These are phyloP conservation scores for Aureobasidium pullulans DNA, from an alignment of 2,329 filamentous ascomycete species.

Conservation along the genomic window DNA sequence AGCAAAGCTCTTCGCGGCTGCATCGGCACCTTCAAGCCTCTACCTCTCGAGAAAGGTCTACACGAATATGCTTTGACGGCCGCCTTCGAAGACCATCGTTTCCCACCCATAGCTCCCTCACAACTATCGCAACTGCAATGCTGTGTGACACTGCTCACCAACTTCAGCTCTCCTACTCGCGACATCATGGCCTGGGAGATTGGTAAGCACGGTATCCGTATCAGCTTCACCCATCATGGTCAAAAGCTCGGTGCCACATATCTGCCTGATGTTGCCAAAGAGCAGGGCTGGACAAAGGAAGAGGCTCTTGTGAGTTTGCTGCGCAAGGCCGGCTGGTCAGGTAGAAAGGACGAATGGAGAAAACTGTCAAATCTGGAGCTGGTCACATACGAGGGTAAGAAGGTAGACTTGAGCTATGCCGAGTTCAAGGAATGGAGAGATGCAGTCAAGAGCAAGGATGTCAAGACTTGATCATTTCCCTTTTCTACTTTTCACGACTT, in stretches of 20 bases:
- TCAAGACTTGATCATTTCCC: background rate
- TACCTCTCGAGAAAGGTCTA: constrained; percentile 66
- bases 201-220: constrained; percentile 77
- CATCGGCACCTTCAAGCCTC: constrained; percentile 86
- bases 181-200: constrained; percentile 78
- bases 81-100: constrained; percentile 58
- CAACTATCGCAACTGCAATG: constrained; percentile 65
- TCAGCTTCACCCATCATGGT: constrained; percentile 70
- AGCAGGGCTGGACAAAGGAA: constrained; percentile 94
- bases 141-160: constrained; percentile 61
- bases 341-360: constrained; percentile 59
- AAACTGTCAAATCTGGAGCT: constrained; percentile 63
- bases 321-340: constrained; percentile 89
- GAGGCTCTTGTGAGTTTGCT: constrained; percentile 85
- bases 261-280: constrained; percentile 79
- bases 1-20: constrained; percentile 75
- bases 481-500: background rate
- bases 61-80: constrained; percentile 77
- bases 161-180: constrained; percentile 51
- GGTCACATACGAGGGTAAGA: constrained; percentile 80
- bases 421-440: constrained; percentile 76
- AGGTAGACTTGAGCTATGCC: constrained; percentile 59
- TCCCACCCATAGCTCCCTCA: constrained; percentile 57
- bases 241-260: constrained; percentile 80
- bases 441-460: constrained; percentile 47